phyloP scores from a whole-genome alignment of 345 rosid genomes.

The Euphorbia lathyris region DNA sequence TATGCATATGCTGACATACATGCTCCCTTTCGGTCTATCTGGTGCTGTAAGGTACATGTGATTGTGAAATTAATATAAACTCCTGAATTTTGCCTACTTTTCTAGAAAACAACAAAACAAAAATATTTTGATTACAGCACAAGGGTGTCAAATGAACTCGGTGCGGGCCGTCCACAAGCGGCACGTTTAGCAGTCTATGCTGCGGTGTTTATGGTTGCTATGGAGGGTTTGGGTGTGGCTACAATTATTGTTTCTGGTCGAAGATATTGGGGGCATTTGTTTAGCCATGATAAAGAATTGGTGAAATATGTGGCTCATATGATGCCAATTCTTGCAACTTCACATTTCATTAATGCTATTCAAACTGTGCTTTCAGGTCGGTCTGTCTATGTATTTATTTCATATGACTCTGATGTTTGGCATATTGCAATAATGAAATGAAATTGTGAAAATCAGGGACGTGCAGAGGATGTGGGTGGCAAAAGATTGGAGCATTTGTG shows the following conservation, averaged over 20 bases:
- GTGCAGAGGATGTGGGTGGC: conserved; percentile 65
- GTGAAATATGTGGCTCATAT: conserved; percentile 33
- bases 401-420: too few relatives aligned
- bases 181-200: conserved; percentile 21
- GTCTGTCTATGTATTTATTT: too few relatives aligned
- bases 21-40: conserved; percentile 27
- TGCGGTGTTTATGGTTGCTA: conserved; percentile 8
- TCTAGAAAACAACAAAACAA: too few relatives aligned
- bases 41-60: conserved; percentile 14
- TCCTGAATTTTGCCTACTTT: too few relatives aligned
- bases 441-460: too few relatives aligned
- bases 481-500: conserved; percentile 47
- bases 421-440: too few relatives aligned
- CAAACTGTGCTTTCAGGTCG: conserved; percentile 52
- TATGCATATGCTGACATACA: conserved; percentile 14
- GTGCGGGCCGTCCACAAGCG: conserved; percentile 24
- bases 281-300: conserved; percentile 30
- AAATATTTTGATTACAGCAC: conserved; percentile 12
- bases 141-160: conserved; percentile 34
- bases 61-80: neutral
- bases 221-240: conserved; percentile 15
- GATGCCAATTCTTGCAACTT: conserved; percentile 31
- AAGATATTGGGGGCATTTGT: conserved; percentile 16
- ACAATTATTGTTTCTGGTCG: conserved; percentile 8
- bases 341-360: conserved; percentile 38